Conservation (phyloP, 2,329 filamentous ascomycete species). For the Nigrospora oryzae region DNA sequence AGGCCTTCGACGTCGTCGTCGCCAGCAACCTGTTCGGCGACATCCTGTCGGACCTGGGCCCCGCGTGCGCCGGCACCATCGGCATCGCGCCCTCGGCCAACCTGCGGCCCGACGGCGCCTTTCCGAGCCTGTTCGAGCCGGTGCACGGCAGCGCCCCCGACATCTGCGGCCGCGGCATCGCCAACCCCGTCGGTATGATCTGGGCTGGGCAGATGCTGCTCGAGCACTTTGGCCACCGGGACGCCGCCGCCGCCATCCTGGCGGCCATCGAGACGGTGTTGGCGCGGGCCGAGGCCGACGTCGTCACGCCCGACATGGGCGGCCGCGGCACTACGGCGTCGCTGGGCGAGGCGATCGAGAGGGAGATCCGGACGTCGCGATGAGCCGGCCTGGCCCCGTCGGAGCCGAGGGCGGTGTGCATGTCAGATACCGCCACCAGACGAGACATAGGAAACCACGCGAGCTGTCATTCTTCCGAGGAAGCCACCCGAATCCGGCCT, state of each 20-base stretch:
- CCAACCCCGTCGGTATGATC: constrained; percentile 58
- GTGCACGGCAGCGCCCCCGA: constrained; percentile 58
- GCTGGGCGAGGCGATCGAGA: constrained; percentile 43
- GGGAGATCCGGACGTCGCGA: constrained; percentile 11
- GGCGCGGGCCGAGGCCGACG: constrained; percentile 32
- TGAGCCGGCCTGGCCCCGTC: too few relatives aligned
- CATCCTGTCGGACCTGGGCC: constrained; percentile 56
- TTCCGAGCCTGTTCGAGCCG: constrained; percentile 56
- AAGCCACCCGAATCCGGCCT: too few relatives aligned
- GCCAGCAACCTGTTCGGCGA: constrained; percentile 53
- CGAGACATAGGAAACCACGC: too few relatives aligned
- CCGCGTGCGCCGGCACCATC: constrained; percentile 56
- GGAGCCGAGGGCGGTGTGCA: too few relatives aligned
- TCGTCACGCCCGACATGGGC: constrained; percentile 52
- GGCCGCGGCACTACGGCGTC: constrained; percentile 47
- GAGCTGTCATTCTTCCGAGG: too few relatives aligned
- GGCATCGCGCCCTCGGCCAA: constrained; percentile 59
- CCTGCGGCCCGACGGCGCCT: constrained; percentile 49
- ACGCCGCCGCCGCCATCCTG: constrained; percentile 38
- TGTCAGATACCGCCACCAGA: too few relatives aligned
- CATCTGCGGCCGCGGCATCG: constrained; percentile 53
- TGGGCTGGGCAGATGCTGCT: constrained; percentile 66
- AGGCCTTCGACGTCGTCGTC: constrained; percentile 51
- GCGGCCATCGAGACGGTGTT: constrained; percentile 19
- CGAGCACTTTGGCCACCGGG: constrained; percentile 50